Conservation (phyloP, 441 rosid genomes). For the Euphorbia schlechtendalii region DNA sequence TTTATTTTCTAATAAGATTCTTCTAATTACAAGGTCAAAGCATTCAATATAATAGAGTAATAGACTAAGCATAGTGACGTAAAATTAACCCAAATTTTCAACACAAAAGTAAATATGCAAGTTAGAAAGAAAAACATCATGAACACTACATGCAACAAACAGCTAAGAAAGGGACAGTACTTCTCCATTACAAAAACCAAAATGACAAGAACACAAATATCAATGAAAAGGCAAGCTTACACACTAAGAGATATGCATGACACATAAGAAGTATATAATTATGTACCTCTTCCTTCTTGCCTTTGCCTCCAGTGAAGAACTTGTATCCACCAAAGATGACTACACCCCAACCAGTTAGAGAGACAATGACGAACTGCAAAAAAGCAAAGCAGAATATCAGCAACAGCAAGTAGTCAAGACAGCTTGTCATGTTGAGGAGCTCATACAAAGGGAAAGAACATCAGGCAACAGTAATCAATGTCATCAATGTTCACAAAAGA, state of each 20-base stretch:
- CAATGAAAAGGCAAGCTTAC: neutral
- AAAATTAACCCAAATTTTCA: neutral
- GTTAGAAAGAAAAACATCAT: neutral
- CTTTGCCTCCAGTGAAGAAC: constrained; percentile 48
- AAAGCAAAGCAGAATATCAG: constrained; percentile 1
- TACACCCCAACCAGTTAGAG: constrained; percentile 78
- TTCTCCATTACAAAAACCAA: neutral
- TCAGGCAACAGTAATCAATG: neutral
- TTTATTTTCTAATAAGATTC: neutral
- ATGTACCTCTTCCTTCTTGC: constrained; percentile 63
- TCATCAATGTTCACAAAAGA: neutral
- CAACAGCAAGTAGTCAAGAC: constrained; percentile 16
- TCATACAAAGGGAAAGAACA: neutral
- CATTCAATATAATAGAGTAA: neutral
- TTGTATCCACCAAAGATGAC: constrained; percentile 66
- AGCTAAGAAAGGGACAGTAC: neutral
- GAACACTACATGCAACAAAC: neutral
- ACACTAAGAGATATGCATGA: neutral
- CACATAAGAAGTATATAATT: neutral
- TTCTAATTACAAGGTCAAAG: neutral
- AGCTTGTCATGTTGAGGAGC: neutral
- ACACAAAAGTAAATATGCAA: neutral
- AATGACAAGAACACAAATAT: neutral
- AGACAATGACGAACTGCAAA: constrained; percentile 80
- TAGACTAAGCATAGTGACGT: no score